Base-by-base conservation (phyloP, 805 yeast genomes). In the Jamesozyma spencerorum region DNA sequence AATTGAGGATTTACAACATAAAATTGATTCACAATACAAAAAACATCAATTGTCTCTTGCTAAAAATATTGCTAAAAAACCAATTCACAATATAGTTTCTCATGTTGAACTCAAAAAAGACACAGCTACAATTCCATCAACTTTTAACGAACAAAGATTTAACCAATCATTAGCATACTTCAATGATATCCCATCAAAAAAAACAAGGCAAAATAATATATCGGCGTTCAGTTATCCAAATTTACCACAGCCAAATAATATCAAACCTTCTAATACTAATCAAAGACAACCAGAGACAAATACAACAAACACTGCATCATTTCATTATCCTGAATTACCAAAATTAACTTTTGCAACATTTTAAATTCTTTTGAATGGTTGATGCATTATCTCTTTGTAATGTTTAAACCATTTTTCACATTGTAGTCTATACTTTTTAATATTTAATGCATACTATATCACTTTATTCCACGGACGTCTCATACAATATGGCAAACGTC, bases 261-360 rank as follows among this genome's bases (percentile, higher is more conserved):
- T 7, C 26, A 22, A 20, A n/a, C 34, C 5, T 13, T 17, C 20
- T 18, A 18, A 19, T 19, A 20, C 18, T n/a, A 39, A 18, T 3
- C 6, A 22, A 18, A 31, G n/a, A n/a, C n/a, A n/a, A n/a, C n/a
- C n/a, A n/a, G n/a, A n/a, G n/a, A n/a, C n/a, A n/a, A 22, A 22
- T 22, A 7, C 15, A 8, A 22, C 24, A 14, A 13, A 18, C 15
- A 11, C 34, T 22, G 20, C 27, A 29, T 35, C 31, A 5, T 34
- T 37, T 18, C 41, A 30, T 24, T 55, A 55, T 38, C 62, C 62
- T 6, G 61, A 55, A 36, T 47, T 57, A 24, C 62, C 62, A 7
- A 48, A 50, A 36, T 39, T 53, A 18, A 45, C 37, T 33, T 41
- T 47, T 41, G 46, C 51, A 40, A 47, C 53, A 26, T 49, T 39